phyloP scores from a whole-genome alignment of 306 rosid genomes.

The Erythrophleum fordii region DNA sequence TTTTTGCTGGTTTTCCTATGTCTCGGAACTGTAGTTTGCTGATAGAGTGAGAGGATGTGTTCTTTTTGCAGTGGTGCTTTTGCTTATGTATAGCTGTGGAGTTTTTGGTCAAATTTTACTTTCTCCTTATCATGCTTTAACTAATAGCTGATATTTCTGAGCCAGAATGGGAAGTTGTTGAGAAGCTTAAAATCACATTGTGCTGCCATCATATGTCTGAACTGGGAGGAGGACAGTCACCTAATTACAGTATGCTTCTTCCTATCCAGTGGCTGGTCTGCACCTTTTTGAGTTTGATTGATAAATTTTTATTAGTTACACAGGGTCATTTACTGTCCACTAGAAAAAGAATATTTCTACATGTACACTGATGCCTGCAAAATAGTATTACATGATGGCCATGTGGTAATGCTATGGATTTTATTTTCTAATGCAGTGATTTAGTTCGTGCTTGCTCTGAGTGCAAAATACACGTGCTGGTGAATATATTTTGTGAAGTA shows the following conservation, averaged over 20 bases:
- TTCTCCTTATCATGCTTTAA: constrained; percentile 25
- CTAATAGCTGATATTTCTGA: constrained; percentile 37
- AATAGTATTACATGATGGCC: constrained; percentile 18
- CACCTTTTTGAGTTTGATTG: constrained; percentile 30
- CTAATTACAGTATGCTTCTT: constrained; percentile 54
- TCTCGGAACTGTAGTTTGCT: constrained; percentile 22
- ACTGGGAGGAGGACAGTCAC: constrained; percentile 90
- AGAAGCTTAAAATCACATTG: constrained; percentile 82
- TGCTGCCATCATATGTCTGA: constrained; percentile 76
- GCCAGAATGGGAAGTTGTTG: constrained; percentile 83
- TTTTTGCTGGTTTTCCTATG: constrained; percentile 15
- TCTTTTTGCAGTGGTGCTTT: constrained; percentile 12
- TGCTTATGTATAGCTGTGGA: constrained; percentile 1
- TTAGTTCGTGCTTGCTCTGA: constrained; percentile 3
- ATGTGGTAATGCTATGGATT: neutral
- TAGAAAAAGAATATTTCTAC: constrained; percentile 18
- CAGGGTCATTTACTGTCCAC: constrained; percentile 16
- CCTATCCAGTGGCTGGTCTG: constrained; percentile 31
- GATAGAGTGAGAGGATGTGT: constrained; percentile 18
- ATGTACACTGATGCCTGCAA: constrained; percentile 7
- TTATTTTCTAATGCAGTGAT: constrained; percentile 24
- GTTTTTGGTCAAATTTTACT: constrained; percentile 32
- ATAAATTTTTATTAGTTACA: constrained; percentile 22
- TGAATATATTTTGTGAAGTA: constrained; percentile 3
- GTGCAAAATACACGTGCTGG: neutral